A percentile compares a stretch with the other conserved stretches of the same genome.
phyloP scores from a whole-genome alignment of 305 asterid species.

The Solanum hybrid region DNA sequence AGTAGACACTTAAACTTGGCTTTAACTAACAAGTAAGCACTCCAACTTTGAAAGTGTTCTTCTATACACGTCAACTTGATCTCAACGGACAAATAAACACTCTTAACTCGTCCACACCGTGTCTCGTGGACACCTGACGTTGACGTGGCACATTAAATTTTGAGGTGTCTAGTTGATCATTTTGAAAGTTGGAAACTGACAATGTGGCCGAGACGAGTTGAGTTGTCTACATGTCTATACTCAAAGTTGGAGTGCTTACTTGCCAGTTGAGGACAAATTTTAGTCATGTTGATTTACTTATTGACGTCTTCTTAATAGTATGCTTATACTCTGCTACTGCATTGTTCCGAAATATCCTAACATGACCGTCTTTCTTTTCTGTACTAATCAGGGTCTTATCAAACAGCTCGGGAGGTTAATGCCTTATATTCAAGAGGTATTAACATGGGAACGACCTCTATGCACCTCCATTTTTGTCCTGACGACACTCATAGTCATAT shows the following conservation, averaged over 20 bases:
- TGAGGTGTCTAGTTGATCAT: background rate
- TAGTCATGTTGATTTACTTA: background rate
- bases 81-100: background rate
- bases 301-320: background rate
- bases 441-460: constrained; percentile 60
- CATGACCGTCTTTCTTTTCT: background rate
- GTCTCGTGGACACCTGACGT: background rate
- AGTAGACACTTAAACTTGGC: background rate
- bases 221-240: background rate
- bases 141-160: background rate
- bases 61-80: background rate
- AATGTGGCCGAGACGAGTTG: background rate
- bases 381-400: constrained; percentile 42
- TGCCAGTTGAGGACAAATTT: background rate
- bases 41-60: background rate
- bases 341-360: background rate
- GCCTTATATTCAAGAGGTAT: constrained; percentile 27
- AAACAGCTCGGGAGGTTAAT: constrained; percentile 28
- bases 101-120: background rate
- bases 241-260: background rate
- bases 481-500: constrained; percentile 32
- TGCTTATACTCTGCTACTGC: background rate
- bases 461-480: constrained; percentile 28
- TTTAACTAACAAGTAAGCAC: background rate
- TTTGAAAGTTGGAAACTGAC: background rate